Evolutionary conservation across 2,329 filamentous ascomycete genomes (phyloP).

Genomic region (Aspergillus arachidicola): DNA sequence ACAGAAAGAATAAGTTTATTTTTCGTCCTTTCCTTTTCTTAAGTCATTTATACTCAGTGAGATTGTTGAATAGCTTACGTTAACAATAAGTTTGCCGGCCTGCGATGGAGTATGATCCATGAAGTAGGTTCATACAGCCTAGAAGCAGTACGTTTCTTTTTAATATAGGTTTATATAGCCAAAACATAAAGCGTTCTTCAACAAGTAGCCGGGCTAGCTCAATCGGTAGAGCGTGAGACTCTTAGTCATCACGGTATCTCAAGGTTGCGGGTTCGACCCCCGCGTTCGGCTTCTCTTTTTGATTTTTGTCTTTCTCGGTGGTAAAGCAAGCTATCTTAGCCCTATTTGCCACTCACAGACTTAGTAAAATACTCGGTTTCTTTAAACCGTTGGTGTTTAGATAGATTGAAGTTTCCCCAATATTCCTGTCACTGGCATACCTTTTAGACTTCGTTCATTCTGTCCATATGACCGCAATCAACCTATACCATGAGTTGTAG

Average conservation of each 20-base stretch:
- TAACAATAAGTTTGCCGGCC: background rate
- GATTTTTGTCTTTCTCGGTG: background rate
- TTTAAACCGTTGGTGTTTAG: too few species aligned
- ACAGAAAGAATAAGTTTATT: background rate
- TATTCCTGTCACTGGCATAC: too few species aligned
- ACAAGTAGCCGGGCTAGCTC: slow-evolving; percentile 49
- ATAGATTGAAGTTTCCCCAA: too few species aligned
- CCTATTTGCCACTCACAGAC: too few species aligned
- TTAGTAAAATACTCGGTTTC: too few species aligned
- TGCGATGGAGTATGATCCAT: background rate
- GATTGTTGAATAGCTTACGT: background rate
- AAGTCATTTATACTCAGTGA: background rate
- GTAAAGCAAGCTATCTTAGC: too few species aligned
- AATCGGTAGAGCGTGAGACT: slow-evolving; percentile 56
- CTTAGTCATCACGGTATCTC: slow-evolving; percentile 40
- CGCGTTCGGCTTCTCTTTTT: slow-evolving; percentile 38
- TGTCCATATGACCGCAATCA: too few species aligned
- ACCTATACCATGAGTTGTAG: too few species aligned
- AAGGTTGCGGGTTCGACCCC: slow-evolving; percentile 47
- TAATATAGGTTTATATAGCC: background rate
- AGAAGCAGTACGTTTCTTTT: background rate
- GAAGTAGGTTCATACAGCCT: background rate
- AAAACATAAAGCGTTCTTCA: background rate
- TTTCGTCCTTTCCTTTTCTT: background rate
- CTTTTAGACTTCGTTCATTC: too few species aligned